A percentile compares a stretch with the other conserved stretches of the same genome.
Conservation (phyloP, 139 green algal genomes). For the Coccomyxa sp. region DNA sequence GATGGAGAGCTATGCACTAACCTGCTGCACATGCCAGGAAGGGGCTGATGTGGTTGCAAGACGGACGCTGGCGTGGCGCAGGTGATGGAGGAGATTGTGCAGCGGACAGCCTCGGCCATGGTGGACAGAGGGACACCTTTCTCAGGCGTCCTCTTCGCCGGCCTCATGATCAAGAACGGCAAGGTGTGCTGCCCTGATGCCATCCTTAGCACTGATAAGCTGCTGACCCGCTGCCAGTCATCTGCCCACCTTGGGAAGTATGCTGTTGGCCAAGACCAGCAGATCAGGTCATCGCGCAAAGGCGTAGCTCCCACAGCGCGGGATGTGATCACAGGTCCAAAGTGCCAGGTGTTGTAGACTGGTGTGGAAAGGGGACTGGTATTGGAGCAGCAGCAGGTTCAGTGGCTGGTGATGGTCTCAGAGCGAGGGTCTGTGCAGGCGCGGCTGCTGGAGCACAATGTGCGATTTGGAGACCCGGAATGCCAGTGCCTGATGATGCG, state of each 20-base stretch:
- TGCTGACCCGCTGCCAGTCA: too few relatives aligned
- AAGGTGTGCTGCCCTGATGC: conserved; percentile 41
- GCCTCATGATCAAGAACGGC: conserved; percentile 93
- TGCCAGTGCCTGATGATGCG: conserved; percentile 94
- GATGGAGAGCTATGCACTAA: too few relatives aligned
- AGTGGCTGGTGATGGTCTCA: too few relatives aligned
- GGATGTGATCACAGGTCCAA: background rate
- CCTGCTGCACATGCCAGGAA: too few relatives aligned
- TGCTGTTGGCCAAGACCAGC: too few relatives aligned
- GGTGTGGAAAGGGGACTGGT: too few relatives aligned
- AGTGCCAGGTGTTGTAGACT: background rate
- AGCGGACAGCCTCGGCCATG: conserved; percentile 86
- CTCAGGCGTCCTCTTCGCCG: conserved; percentile 91
- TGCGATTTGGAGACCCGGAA: conserved; percentile 97
- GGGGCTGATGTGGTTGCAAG: too few relatives aligned
- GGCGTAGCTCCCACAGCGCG: background rate
- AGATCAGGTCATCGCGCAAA: background rate
- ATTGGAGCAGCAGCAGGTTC: too few relatives aligned
- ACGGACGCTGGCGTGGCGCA: too few relatives aligned
- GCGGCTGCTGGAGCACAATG: conserved; percentile 97
- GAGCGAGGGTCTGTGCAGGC: conserved; percentile 32
- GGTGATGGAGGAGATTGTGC: conserved; percentile 85
- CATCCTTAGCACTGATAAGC: too few relatives aligned
- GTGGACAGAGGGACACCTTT: conserved; percentile 79
- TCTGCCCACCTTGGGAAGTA: background rate